Percentiles rank a stretch among this genome's conserved stretches.
phyloP scores from a whole-genome alignment of 495 filamentous ascomycete genomes.

The Bryoglossum gracile region DNA sequence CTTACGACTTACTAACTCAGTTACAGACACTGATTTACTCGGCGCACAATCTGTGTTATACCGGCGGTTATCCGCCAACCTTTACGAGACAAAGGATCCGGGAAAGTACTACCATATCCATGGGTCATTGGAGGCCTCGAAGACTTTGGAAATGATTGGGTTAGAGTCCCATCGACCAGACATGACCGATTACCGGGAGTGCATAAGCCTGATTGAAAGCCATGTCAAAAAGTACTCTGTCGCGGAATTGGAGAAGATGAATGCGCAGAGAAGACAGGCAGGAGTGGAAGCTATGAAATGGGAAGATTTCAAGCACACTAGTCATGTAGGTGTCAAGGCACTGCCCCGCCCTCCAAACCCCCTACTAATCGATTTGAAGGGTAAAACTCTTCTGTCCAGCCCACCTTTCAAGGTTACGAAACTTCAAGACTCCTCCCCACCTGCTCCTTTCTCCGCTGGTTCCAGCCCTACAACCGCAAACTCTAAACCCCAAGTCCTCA shows the following conservation, averaged over 20 bases:
- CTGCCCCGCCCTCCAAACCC: not conserved
- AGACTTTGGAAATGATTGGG: conserved; percentile 64
- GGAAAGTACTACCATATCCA: conserved; percentile 72
- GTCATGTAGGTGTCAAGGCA: conserved; percentile 41
- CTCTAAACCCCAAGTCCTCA: conserved; percentile 31
- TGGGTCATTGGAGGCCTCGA: conserved; percentile 64
- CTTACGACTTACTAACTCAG: no score
- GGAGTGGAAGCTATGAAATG: conserved; percentile 59
- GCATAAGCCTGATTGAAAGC: conserved; percentile 58
- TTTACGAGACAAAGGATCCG: conserved; percentile 60
- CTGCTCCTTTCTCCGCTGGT: conserved; percentile 43
- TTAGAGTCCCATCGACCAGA: conserved; percentile 55
- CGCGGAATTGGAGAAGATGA: conserved; percentile 57
- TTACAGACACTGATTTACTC: conserved; percentile 60
- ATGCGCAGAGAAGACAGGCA: conserved; percentile 53
- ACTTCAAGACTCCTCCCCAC: conserved; percentile 40
- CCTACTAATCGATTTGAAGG: conserved; percentile 27
- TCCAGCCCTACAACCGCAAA: conserved; percentile 32
- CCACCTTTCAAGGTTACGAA: conserved; percentile 47
- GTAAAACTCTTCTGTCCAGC: conserved; percentile 33
- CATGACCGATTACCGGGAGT: conserved; percentile 57
- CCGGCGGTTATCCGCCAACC: conserved; percentile 65
- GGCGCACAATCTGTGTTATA: conserved; percentile 66
- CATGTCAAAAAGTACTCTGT: conserved; percentile 57
- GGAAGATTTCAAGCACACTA: conserved; percentile 54